Evolutionary conservation across 371 early-diverging fungal species (phyloP).

Genomic region (Funneliformis caledonium): DNA sequence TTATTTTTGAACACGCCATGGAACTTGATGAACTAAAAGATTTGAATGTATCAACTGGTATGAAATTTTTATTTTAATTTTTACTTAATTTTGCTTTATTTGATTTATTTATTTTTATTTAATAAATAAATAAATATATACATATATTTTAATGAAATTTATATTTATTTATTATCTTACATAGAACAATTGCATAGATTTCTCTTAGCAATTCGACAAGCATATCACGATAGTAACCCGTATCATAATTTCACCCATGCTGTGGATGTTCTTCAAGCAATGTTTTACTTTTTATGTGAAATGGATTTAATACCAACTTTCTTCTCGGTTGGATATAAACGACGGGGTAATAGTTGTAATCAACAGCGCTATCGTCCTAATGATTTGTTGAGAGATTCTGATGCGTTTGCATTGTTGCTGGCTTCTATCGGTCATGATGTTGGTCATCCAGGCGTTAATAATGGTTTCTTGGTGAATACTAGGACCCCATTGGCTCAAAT

Average conservation of each 20-base stretch:
- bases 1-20: slow-evolving; percentile 69
- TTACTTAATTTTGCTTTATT: too few relatives aligned
- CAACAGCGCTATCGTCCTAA: slow-evolving; percentile 52
- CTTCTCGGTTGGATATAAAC: slow-evolving; percentile 13
- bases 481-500: slow-evolving; percentile 83
- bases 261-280: slow-evolving; percentile 84
- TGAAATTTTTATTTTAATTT: too few relatives aligned
- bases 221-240: slow-evolving; percentile 75
- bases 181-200: slow-evolving; percentile 63
- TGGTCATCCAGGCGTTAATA: slow-evolving; percentile 88
- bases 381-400: slow-evolving; percentile 64
- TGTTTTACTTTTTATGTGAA: slow-evolving; percentile 70
- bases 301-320: slow-evolving; percentile 60
- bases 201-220: slow-evolving; percentile 61
- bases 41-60: slow-evolving; percentile 60
- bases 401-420: slow-evolving; percentile 73
- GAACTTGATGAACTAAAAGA: slow-evolving; percentile 59
- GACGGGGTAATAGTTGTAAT: slow-evolving; percentile 14
- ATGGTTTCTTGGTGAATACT: slow-evolving; percentile 76
- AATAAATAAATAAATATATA: not conserved
- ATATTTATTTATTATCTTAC: slow-evolving; percentile 8
- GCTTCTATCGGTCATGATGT: slow-evolving; percentile 86
- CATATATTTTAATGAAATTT: not conserved
- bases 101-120: slow-evolving; percentile 23
- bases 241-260: slow-evolving; percentile 90